A percentile compares a stretch with the other conserved stretches of the same genome.
phyloP scores from a whole-genome alignment of 148 eudicot species.

The Cornus florida region DNA sequence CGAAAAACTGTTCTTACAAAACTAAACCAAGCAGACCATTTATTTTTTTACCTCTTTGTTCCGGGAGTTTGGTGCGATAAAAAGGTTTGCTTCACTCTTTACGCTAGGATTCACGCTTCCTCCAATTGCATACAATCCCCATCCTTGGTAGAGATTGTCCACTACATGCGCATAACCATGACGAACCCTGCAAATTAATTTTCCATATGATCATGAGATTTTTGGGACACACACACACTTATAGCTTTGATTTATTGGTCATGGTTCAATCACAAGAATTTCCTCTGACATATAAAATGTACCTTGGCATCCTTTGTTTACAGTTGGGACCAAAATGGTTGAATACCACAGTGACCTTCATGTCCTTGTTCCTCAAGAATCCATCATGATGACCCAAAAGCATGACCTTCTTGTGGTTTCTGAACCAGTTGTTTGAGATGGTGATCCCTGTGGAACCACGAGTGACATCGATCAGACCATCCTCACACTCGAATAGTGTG shows the following conservation, averaged over 20 bases:
- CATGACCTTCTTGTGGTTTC: constrained; percentile 79
- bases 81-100: constrained; percentile 76
- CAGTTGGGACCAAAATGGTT: constrained; percentile 81
- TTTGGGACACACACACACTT: background rate
- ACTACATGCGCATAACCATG: constrained; percentile 91
- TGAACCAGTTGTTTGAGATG: constrained; percentile 82
- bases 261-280: too few relatives aligned
- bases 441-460: constrained; percentile 74
- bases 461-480: constrained; percentile 84
- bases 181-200: constrained; percentile 49
- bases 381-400: constrained; percentile 85
- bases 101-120: constrained; percentile 87
- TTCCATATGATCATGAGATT: background rate
- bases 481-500: constrained; percentile 47
- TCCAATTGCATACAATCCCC: constrained; percentile 85
- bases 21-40: too few relatives aligned
- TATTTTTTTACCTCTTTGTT: constrained; percentile 58
- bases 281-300: background rate
- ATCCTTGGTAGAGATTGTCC: constrained; percentile 81
- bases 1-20: too few relatives aligned
- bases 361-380: constrained; percentile 51
- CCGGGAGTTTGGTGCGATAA: constrained; percentile 56
- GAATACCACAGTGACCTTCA: constrained; percentile 82
- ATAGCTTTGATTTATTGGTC: too few relatives aligned
- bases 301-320: constrained; percentile 94